Conservation (phyloP, 2,329 filamentous ascomycete species). For the Chrysosporium queenslandicum region DNA sequence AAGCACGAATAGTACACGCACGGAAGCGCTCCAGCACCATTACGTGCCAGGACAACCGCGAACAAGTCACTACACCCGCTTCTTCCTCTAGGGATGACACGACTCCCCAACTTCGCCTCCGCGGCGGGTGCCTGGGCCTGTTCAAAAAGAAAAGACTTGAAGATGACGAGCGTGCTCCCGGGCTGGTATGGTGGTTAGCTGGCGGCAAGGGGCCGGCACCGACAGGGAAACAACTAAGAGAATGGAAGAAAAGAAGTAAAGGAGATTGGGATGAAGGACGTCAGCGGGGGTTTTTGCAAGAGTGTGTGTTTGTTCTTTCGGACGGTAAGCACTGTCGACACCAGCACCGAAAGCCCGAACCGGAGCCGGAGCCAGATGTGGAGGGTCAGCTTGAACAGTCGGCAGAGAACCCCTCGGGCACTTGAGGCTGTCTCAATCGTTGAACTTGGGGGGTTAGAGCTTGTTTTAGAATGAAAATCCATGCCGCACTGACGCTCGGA, state of each 20-base stretch:
- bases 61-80: not conserved
- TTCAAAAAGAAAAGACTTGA: slow-evolving; percentile 10
- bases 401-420: not conserved
- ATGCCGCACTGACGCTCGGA: no score
- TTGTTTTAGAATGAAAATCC: no score
- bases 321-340: slow-evolving; percentile 12
- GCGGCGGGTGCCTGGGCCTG: slow-evolving; percentile 7
- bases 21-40: not conserved
- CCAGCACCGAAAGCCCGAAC: slow-evolving; percentile 20
- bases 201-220: slow-evolving; percentile 9
- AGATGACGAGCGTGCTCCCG: slow-evolving; percentile 13
- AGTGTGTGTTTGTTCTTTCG: slow-evolving; percentile 14
- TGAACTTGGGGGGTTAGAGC: not conserved
- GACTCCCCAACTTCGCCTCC: slow-evolving; percentile 3
- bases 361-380: not conserved
- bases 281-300: slow-evolving; percentile 11
- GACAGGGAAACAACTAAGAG: slow-evolving; percentile 10
- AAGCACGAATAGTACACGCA: not conserved
- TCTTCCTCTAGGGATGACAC: not conserved
- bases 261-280: slow-evolving; percentile 14
- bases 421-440: no score
- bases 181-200: slow-evolving; percentile 14
- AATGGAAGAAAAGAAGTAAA: slow-evolving; percentile 13
- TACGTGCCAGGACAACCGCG: not conserved
- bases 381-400: not conserved